Conservation (phyloP, 164 flowering plant species). For the Warburgia ugandensis region DNA sequence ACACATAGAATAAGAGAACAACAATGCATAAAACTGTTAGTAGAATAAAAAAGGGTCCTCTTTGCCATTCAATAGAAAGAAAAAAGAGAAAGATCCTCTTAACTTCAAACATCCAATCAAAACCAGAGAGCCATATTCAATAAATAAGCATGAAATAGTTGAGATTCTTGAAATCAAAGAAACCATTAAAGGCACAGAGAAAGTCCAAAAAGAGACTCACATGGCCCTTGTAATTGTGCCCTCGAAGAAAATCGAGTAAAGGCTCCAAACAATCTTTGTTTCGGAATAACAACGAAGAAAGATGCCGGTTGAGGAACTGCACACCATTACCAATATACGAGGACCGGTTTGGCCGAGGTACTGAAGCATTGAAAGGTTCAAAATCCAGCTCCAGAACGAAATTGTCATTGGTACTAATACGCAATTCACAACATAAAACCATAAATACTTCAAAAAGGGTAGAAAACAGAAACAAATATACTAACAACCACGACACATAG, state of each 20-base stretch:
- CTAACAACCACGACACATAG: neutral
- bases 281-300: constrained; percentile 82
- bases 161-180: neutral
- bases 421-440: neutral
- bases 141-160: too few species aligned
- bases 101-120: neutral
- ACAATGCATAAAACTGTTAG: too few species aligned
- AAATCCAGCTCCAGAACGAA: constrained; percentile 84
- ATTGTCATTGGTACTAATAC: constrained; percentile 28
- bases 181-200: neutral
- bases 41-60: too few species aligned
- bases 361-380: constrained; percentile 81
- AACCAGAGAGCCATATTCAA: neutral
- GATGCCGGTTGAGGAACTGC: constrained; percentile 93
- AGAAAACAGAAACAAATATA: neutral
- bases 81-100: too few species aligned
- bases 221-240: constrained; percentile 70
- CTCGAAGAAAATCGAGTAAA: constrained; percentile 76
- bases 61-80: too few species aligned
- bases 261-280: constrained; percentile 85
- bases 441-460: neutral
- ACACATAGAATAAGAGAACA: too few species aligned
- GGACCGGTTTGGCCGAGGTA: constrained; percentile 77
- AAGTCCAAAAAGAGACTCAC: constrained; percentile 34
- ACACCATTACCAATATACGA: constrained; percentile 96